Base-by-base conservation (phyloP, 2,329 filamentous ascomycete genomes). In the Samsoniella hepiali region DNA sequence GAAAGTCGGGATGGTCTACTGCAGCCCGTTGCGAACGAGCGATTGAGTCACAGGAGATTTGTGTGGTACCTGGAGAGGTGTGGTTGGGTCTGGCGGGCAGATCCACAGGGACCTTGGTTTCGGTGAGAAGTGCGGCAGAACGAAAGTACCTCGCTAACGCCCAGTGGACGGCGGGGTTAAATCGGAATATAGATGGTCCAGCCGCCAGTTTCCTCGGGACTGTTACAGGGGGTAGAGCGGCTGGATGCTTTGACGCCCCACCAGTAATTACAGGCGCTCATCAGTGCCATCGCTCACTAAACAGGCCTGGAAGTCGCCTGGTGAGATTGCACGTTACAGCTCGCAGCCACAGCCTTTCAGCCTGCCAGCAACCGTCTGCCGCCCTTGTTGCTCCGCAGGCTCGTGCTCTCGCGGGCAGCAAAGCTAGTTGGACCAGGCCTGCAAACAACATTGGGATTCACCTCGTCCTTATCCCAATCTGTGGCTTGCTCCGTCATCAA, bases 11-110 rank as follows among this genome's bases (percentile, higher is more conserved):
- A 63, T 56, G 11, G 47, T 42, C 29, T 42, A 15, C 29, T 17
- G 13, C 40, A 47, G 58, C 22, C 50, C 42, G 59, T 63, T 64
- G 38, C 53, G 56, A 57, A 42, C 40, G 45, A 32, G 57, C 58
- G 51, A 60, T 71, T 72, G 71, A 78, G 76, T 79, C 77, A 79
- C 77, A 75, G 71, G 72, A 76, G 76, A 74, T 76, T 77, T 74
- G 72, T 69, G 63, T 56, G 50, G 50, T 49, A 59, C 57, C 50
- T 50, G 51, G 59, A 61, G 59, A 40, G 59, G 50, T 55, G 29
- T 40, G 7, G 38, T 38, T 55, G 59, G n/a, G 59, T 40, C 40
- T 42, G 50, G 54, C 42, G 65, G 60, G 45, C 34, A 63, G 61
- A 53, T 63, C 53, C 53, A 57, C 44, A 51, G 45, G 29, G 58